Conservation (phyloP, 2,329 filamentous ascomycete species). For the Stagonosporopsis chrysanthemi region DNA sequence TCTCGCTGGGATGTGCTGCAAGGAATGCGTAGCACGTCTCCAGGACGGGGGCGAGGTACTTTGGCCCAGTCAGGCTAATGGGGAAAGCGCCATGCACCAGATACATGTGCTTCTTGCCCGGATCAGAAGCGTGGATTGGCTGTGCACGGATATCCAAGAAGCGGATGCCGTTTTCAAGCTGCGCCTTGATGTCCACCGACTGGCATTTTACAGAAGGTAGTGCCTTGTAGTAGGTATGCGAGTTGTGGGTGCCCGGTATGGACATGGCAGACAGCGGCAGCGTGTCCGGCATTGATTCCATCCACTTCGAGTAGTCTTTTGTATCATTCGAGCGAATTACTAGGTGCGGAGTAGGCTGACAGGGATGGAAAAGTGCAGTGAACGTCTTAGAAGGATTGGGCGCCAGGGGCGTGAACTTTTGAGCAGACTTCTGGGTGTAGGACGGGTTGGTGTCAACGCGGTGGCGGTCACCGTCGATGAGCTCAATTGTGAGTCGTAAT, state of each 20-base stretch:
- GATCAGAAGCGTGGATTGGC: slow-evolving; percentile 64
- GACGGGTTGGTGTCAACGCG: slow-evolving; percentile 71
- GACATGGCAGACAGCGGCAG: slow-evolving; percentile 81
- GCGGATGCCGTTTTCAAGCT: slow-evolving; percentile 88
- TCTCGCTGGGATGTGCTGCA: slow-evolving; percentile 78
- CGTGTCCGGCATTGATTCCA: slow-evolving; percentile 75
- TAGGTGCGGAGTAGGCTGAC: slow-evolving; percentile 52
- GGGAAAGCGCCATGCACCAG: slow-evolving; percentile 94
- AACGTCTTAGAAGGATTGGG: slow-evolving; percentile 51
- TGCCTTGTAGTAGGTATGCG: slow-evolving; percentile 82
- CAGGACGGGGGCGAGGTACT: slow-evolving; percentile 78
- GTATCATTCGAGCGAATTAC: slow-evolving; percentile 38
- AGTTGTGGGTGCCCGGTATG: slow-evolving; percentile 96
- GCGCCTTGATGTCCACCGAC: slow-evolving; percentile 75
- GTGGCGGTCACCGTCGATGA: slow-evolving; percentile 67
- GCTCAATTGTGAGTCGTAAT: slow-evolving; percentile 77
- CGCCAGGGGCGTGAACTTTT: slow-evolving; percentile 49
- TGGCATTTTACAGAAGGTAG: slow-evolving; percentile 95
- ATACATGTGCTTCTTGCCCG: slow-evolving; percentile 70
- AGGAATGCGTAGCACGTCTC: slow-evolving; percentile 77
- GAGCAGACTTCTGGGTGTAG: slow-evolving; percentile 56
- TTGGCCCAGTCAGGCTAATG: slow-evolving; percentile 80
- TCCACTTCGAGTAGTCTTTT: slow-evolving; percentile 77
- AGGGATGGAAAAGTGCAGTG: slow-evolving; percentile 54
- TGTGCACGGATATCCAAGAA: slow-evolving; percentile 93